These are phyloP conservation scores for Skeletonema potamos DNA, from an alignment of 108 stramenopile species.

Conservation along the genomic window DNA sequence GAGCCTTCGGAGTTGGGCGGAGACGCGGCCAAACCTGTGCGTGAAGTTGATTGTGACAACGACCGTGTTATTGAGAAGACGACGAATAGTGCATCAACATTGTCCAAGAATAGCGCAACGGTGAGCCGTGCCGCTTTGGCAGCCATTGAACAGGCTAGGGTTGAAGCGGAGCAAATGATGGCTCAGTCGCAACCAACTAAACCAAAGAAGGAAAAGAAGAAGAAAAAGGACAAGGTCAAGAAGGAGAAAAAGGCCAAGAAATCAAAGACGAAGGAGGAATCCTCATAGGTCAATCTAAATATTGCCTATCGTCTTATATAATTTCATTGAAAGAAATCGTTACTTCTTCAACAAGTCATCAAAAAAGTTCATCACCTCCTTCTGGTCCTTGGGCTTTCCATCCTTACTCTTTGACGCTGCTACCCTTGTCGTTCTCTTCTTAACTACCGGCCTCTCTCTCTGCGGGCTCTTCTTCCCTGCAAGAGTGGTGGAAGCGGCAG, in stretches of 20 bases:
- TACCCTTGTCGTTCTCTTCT: slow-evolving; percentile 19
- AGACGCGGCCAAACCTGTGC: background rate
- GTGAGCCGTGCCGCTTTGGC: slow-evolving; percentile 31
- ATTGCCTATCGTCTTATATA: background rate
- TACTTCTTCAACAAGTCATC: slow-evolving; percentile 71
- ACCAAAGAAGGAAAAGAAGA: slow-evolving; percentile 16
- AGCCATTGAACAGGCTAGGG: slow-evolving; percentile 29
- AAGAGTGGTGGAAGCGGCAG: slow-evolving; percentile 11
- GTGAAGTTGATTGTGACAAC: background rate
- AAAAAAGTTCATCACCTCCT: slow-evolving; percentile 66
- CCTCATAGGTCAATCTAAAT: background rate
- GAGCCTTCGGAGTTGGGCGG: background rate
- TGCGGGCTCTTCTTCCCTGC: slow-evolving; percentile 15
- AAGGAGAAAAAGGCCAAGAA: slow-evolving; percentile 20
- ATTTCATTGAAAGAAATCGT: background rate
- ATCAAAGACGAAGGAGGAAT: background rate
- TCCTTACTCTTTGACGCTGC: slow-evolving; percentile 25
- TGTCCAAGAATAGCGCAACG: background rate
- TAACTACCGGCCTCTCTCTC: slow-evolving; percentile 9
- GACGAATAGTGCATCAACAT: background rate
- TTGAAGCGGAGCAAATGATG: slow-evolving; percentile 30
- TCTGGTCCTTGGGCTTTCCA: slow-evolving; percentile 35
- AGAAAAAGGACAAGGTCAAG: slow-evolving; percentile 15
- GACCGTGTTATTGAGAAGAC: background rate
- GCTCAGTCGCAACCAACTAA: slow-evolving; percentile 12